Evolutionary conservation across 371 early-diverging fungal species (phyloP).

Genomic region (Furculomyces boomerangus): DNA sequence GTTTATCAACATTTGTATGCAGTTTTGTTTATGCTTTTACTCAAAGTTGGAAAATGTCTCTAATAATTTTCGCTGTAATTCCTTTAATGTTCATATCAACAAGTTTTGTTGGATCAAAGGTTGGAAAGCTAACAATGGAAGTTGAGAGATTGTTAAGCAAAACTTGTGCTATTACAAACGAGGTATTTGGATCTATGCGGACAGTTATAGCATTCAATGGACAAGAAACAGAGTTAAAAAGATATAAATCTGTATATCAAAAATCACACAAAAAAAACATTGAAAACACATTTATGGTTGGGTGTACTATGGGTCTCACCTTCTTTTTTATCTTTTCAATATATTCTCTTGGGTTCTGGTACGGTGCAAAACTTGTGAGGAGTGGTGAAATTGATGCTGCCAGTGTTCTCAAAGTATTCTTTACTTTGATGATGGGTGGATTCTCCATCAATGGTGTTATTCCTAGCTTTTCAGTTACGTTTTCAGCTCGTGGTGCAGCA

Average conservation of each 20-base stretch:
- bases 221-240: slow-evolving; percentile 32
- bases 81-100: slow-evolving; percentile 26
- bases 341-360: slow-evolving; percentile 43
- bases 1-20: slow-evolving; percentile 32
- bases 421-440: slow-evolving; percentile 31
- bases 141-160: slow-evolving; percentile 28
- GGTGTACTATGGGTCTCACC: slow-evolving; percentile 25
- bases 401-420: slow-evolving; percentile 30
- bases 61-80: slow-evolving; percentile 35
- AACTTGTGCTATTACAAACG: slow-evolving; percentile 53
- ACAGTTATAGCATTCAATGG: slow-evolving; percentile 74
- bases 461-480: slow-evolving; percentile 34
- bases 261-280: slow-evolving; percentile 22
- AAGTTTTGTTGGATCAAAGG: slow-evolving; percentile 25
- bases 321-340: slow-evolving; percentile 23
- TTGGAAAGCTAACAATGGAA: slow-evolving; percentile 18
- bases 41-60: slow-evolving; percentile 44
- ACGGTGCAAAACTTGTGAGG: slow-evolving; percentile 29
- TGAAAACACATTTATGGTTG: slow-evolving; percentile 21
- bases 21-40: slow-evolving; percentile 45
- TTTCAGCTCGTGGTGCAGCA: slow-evolving; percentile 66
- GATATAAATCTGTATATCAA: slow-evolving; percentile 28
- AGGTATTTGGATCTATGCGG: slow-evolving; percentile 55
- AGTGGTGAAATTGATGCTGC: slow-evolving; percentile 22
- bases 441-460: slow-evolving; percentile 33